phyloP scores from a whole-genome alignment of 805 yeast genomes.

The Saccharomyces paradoxus region DNA sequence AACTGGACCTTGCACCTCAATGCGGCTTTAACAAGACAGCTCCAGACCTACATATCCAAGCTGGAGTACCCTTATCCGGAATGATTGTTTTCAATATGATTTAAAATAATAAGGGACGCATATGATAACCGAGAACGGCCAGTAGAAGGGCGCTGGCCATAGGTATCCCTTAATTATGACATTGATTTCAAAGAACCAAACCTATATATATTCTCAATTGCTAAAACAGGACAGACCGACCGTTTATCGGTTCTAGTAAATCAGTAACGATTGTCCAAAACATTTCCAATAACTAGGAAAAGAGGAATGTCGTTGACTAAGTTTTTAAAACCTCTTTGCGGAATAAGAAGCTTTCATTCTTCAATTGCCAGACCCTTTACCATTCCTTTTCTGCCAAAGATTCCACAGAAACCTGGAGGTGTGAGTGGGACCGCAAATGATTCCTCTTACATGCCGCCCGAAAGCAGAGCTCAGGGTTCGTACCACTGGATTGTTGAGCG shows the following conservation, averaged over 20 bases:
- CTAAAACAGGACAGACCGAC: no score
- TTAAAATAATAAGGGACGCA: not conserved
- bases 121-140: not conserved
- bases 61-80: not conserved
- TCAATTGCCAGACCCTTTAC: conserved; percentile 19
- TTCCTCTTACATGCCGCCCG: conserved; percentile 62
- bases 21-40: not conserved
- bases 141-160: not conserved
- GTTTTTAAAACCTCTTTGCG: not conserved
- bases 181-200: not conserved
- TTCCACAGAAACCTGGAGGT: conserved; percentile 82
- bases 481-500: conserved; percentile 90
- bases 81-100: not conserved
- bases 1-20: not conserved
- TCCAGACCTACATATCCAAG: not conserved
- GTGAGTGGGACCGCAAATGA: conserved; percentile 90
- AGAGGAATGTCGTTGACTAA: not conserved
- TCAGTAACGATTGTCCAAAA: not conserved
- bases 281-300: not conserved
- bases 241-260: not conserved
- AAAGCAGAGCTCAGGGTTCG: conserved; percentile 67
- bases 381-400: conserved; percentile 45
- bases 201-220: not conserved
- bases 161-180: not conserved
- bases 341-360: not conserved